These are phyloP conservation scores for Biscutella laevigata DNA, from an alignment of 441 rosid genomes.

Conservation along the genomic window DNA sequence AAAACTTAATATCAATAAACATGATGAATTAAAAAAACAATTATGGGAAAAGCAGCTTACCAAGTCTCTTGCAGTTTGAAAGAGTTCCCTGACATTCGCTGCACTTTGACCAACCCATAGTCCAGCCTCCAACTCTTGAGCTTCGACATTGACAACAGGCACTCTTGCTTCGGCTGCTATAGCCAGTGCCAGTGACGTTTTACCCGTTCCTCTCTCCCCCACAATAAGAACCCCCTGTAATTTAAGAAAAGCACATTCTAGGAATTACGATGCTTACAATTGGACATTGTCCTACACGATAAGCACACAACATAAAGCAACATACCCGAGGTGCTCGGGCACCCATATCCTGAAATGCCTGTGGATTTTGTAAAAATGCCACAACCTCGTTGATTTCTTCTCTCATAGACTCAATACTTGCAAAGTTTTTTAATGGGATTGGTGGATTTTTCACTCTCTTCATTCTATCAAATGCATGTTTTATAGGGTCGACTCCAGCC, in stretches of 20 bases:
- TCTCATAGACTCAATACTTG: constrained; percentile 92
- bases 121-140: constrained; percentile 96
- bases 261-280: constrained; percentile 12
- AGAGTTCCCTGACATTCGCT: constrained; percentile 91
- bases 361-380: constrained; percentile 86
- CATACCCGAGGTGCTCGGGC: constrained; percentile 95
- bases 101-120: constrained; percentile 99
- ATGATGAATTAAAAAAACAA: constrained; percentile 12
- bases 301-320: constrained; percentile 19
- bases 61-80: constrained; percentile 96
- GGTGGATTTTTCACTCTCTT: constrained; percentile 99
- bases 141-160: constrained; percentile 81
- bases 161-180: constrained; percentile 97
- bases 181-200: constrained; percentile 87
- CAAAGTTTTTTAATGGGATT: constrained; percentile 74
- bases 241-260: no score
- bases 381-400: constrained; percentile 97
- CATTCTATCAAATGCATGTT: constrained; percentile 80
- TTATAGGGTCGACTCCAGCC: constrained; percentile 89
- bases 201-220: constrained; percentile 96
- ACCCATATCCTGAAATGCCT: constrained; percentile 94
- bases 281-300: constrained; percentile 5
- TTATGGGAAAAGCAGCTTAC: constrained; percentile 29
- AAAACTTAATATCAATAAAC: not conserved
- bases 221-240: constrained; percentile 96